Percentiles rank a stretch among this genome's conserved stretches.
Evolutionary conservation across 306 rosid genomes (phyloP).

Genomic region (Geum urbanum): DNA sequence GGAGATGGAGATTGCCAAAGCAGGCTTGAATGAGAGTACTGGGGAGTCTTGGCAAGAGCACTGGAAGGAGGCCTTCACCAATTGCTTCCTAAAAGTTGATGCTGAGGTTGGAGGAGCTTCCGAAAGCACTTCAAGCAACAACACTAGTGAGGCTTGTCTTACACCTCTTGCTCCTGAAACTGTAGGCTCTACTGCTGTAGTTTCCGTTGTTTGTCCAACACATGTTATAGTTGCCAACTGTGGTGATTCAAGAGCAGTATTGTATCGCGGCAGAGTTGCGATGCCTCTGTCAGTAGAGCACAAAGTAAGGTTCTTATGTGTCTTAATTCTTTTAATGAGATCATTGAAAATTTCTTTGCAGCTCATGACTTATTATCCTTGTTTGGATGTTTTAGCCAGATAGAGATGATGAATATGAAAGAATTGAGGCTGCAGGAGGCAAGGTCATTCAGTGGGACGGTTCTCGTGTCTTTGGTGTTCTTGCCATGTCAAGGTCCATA

Average conservation of each 20-base stretch:
- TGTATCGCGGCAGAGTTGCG: conserved; percentile 66
- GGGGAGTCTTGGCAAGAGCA: conserved; percentile 40
- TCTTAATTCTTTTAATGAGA: conserved; percentile 1
- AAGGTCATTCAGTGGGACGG: conserved; percentile 79
- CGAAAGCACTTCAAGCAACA: conserved; percentile 20
- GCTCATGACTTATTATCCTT: conserved; percentile 13
- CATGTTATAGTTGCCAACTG: conserved; percentile 65
- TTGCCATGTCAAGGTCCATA: conserved; percentile 85
- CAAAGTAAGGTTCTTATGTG: conserved; percentile 47
- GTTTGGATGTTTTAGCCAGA: conserved; percentile 49
- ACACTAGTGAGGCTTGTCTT: conserved; percentile 20
- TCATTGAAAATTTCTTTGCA: background rate
- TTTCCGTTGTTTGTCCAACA: conserved; percentile 52
- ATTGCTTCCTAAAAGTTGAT: conserved; percentile 63
- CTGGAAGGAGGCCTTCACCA: conserved; percentile 59
- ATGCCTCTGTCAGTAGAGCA: conserved; percentile 72
- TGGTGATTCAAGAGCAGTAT: conserved; percentile 82
- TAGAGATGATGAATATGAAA: conserved; percentile 64
- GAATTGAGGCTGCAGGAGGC: conserved; percentile 90
- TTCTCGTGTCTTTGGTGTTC: conserved; percentile 72
- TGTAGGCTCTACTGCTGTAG: conserved; percentile 82
- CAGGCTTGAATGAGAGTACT: conserved; percentile 22
- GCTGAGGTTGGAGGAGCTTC: conserved; percentile 55
- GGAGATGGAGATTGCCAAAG: conserved; percentile 46
- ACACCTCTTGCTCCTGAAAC: conserved; percentile 65